Percentiles rank a stretch among this genome's conserved stretches.
phyloP scores from a whole-genome alignment of 805 yeast species.

The Scheffersomyces coipomensis region DNA sequence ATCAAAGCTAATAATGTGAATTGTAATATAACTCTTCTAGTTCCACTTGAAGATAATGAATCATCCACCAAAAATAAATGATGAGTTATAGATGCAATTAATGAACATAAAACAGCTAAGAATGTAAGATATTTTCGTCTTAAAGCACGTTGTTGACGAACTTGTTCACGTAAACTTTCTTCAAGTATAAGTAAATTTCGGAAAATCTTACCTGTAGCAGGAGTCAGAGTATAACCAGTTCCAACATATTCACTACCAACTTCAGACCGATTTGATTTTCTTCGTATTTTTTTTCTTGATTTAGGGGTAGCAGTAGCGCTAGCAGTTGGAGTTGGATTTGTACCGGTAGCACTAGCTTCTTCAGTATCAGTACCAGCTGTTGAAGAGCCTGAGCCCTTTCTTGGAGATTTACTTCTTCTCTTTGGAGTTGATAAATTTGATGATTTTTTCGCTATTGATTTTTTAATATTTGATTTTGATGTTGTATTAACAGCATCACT shows the following conservation, averaged over 20 bases:
- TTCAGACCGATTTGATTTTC: conserved; percentile 18
- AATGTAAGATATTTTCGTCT: conserved; percentile 63
- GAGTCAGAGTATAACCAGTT: conserved; percentile 31
- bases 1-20: conserved; percentile 59
- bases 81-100: conserved; percentile 40
- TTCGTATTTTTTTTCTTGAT: conserved; percentile 20
- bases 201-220: conserved; percentile 69
- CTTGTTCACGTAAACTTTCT: conserved; percentile 81
- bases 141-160: conserved; percentile 63
- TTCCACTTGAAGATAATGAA: conserved; percentile 18
- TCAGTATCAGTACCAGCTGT: conserved; percentile 1
- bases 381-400: conserved; percentile 10
- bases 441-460: not conserved
- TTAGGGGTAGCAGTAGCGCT: conserved; percentile 20
- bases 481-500: not conserved
- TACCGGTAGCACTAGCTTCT: conserved; percentile 1
- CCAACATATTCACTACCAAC: conserved; percentile 12
- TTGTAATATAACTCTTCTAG: conserved; percentile 42
- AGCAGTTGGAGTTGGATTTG: conserved; percentile 3
- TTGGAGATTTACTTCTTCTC: conserved; percentile 9
- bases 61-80: conserved; percentile 30
- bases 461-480: no score
- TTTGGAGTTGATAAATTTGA: conserved; percentile 4
- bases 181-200: conserved; percentile 82
- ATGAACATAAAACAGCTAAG: conserved; percentile 35